These are phyloP conservation scores for Aristolochia contorta DNA, from an alignment of 164 flowering plant genomes.

Conservation along the genomic window DNA sequence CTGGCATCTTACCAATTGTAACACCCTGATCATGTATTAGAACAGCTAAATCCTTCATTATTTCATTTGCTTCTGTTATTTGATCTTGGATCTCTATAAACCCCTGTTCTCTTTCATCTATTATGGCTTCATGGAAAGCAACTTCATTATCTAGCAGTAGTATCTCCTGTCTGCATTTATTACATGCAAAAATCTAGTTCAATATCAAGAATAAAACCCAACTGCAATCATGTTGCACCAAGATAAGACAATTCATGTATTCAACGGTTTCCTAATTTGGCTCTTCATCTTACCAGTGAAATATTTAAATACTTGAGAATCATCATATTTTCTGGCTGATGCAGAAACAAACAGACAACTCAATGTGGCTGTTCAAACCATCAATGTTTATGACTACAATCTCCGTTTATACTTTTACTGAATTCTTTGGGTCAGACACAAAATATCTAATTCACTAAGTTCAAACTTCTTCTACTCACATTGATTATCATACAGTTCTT, in stretches of 20 bases:
- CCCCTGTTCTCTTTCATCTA: constrained; percentile 70
- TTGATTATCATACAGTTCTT: no score
- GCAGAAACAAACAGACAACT: no score
- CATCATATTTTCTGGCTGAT: no score
- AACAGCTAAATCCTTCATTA: constrained; percentile 72
- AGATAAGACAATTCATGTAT: not conserved
- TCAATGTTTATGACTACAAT: no score
- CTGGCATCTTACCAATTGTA: constrained; percentile 42
- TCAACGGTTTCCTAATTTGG: not conserved
- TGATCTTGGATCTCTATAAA: constrained; percentile 49
- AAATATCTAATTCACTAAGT: no score
- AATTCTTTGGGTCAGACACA: no score
- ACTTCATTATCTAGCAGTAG: constrained; percentile 53
- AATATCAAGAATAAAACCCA: not conserved
- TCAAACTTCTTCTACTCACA: no score
- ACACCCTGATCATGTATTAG: constrained; percentile 64
- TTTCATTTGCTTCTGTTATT: constrained; percentile 57
- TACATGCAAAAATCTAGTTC: not conserved
- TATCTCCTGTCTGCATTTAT: constrained; percentile 46
- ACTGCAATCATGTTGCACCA: not conserved
- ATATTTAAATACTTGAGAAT: no score
- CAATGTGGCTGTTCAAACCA: no score
- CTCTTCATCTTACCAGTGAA: no score
- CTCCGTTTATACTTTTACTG: no score
- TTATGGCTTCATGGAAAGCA: constrained; percentile 63